Base-by-base conservation (phyloP, 768 basidiomycete genomes). In the Termitomyces titanicus region DNA sequence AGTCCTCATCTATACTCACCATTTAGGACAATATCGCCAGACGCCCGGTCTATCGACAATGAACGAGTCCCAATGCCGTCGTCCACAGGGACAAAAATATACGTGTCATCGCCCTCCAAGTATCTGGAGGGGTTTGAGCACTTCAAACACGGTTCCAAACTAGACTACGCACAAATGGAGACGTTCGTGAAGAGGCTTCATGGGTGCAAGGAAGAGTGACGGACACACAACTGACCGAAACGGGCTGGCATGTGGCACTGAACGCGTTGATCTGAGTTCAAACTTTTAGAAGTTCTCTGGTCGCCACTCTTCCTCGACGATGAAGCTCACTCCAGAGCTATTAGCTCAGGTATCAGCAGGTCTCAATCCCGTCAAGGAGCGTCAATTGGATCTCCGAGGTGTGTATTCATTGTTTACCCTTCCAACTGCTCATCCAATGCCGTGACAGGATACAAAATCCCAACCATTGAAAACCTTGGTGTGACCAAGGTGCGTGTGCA, bases 271-370 rank as follows among this genome's bases (percentile, higher is more conserved):
- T 71, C 67, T 71, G 73, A 75, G 71, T 75, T 74, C 74, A 69
- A 72, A 72, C 63, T 69, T 69, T 65, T 56, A 38, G 51, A 52
- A 50, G 53, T 55, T 63, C 58, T 64, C 64, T 67, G 65, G 59
- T 64, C 67, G 55, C 53, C 53, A 59, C 64, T 61, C 53, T 17
- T 37, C 53, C 64, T 64, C 70, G 66, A 78, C 76, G 64, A 89
- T 93, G 84, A 95, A 94, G 82, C 89, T 95, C 78, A 94, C 94
- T 47, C 92, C 93, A 60, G 93, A 95, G 82, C 84, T 95, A 62
- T 80, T 95, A 63, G 86, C 84, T n/a, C 84, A 89, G 70, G 88
- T 85, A 43, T 72, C 81, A 48, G 92, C 92, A 34, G 79, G 82
- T 56, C 77, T 93, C 57, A 94, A 92, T 65, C 84, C 92, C 35